Base-by-base conservation (phyloP, 441 rosid species). In the Eutrema salsugineum region DNA sequence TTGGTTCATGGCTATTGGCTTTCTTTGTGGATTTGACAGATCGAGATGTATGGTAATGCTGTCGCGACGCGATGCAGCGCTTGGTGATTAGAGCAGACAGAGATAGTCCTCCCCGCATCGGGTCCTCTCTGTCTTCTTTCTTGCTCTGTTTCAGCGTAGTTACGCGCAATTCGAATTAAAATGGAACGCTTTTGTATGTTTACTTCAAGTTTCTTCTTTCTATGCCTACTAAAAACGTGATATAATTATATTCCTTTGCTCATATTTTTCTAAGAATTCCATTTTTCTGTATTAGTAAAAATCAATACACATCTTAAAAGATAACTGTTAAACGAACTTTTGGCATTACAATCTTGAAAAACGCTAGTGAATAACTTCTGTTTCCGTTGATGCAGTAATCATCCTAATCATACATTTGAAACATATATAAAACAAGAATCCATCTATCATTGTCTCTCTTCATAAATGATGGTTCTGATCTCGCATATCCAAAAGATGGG, bases 21-120 rank as follows among this genome's bases (percentile, higher is more conserved):
- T 77, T 81, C 78, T 73, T 59, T 22, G 58, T 77, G 51, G 86
- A 19, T 76, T 72, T 85, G 22, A 11, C 63, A 15, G 59, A 48
- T 51, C 50, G 79, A 30, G 60, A 63, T 59, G 80, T 63, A 38
- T 65, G 81, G 64, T 75, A 80, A 15, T 65, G 72, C 1, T 55
- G 81, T 58, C 39, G 71, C 3, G 59, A 63, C n/a, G 39, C 47
- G 47, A 75, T 56, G 51, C 42, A 35, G 2, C 58, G 57, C 6
- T 44, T 46, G 27, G 27, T 68, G 11, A 51, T 19, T 1, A 68
- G 57, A 50, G 32, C 0, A 22, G 39, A 11, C 8, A 42, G 33
- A 2, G 71, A 46, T 38, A 65, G 32, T 43, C 51, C 48, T 51
- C 63, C 19, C 12, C 28, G 71, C 75, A 69, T 76, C 44, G 30